Evolutionary conservation across 345 rosid genomes (phyloP).

Genomic region (Arabidopsis suecica): DNA sequence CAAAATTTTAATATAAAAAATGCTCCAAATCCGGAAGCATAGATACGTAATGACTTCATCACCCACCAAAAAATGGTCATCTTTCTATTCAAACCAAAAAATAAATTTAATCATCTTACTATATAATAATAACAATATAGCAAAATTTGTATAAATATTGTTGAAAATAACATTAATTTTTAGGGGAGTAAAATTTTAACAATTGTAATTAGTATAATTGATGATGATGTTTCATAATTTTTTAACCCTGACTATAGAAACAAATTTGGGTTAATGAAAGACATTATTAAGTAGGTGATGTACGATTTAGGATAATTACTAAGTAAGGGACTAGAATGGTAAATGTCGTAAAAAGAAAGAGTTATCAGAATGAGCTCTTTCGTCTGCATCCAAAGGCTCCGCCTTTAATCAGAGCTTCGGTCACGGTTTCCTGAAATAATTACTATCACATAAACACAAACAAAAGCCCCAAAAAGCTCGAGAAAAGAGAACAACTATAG

Average conservation of each 20-base stretch:
- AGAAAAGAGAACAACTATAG: constrained; percentile 20
- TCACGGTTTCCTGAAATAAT: constrained; percentile 43
- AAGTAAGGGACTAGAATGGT: constrained; percentile 17
- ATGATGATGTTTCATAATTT: too few relatives aligned
- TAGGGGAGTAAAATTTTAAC: too few relatives aligned
- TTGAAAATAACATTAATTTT: neutral
- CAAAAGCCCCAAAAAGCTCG: constrained; percentile 32
- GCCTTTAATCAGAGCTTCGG: constrained; percentile 46
- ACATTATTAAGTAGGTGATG: neutral
- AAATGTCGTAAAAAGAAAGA: constrained; percentile 24
- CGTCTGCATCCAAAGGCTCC: constrained; percentile 42
- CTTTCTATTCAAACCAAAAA: neutral
- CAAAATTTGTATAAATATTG: neutral
- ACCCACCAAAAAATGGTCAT: constrained; percentile 26
- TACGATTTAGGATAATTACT: constrained; percentile 19
- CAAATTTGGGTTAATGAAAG: neutral
- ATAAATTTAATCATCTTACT: neutral
- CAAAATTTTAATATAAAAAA: neutral
- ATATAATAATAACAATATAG: neutral
- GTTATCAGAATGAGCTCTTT: constrained; percentile 43
- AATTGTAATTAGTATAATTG: too few relatives aligned
- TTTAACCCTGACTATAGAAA: neutral
- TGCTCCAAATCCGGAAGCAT: constrained; percentile 8
- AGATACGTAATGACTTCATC: constrained; percentile 27
- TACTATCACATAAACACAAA: constrained; percentile 43